These are phyloP conservation scores for Schizophyllum commune DNA, from an alignment of 1,284 basidiomycete species.

Conservation along the genomic window DNA sequence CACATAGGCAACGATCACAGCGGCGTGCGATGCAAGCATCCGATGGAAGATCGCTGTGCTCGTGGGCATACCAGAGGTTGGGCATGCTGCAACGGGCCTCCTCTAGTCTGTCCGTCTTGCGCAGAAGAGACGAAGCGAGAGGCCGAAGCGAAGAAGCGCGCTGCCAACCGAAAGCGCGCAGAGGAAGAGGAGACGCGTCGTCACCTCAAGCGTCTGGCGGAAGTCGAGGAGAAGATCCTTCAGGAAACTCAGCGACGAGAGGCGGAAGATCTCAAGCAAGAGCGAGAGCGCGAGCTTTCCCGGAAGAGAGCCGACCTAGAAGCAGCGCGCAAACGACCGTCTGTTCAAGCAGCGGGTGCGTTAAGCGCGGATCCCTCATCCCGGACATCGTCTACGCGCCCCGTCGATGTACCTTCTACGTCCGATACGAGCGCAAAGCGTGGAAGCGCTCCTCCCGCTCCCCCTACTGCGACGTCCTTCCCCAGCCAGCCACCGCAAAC, in stretches of 20 bases:
- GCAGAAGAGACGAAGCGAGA: conserved; percentile 21
- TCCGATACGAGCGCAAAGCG: no score
- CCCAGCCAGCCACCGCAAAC: no score
- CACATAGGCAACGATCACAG: conserved; percentile 44
- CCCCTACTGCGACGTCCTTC: no score
- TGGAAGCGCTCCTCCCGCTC: no score
- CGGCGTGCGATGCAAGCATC: conserved; percentile 19
- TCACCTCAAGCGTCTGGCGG: conserved; percentile 8
- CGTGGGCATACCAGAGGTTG: conserved; percentile 21
- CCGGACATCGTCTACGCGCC: no score
- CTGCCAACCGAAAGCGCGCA: conserved; percentile 13
- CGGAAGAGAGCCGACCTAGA: conserved; percentile 15
- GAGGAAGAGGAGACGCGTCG: background rate
- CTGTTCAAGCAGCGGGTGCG: background rate
- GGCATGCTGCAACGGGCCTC: conserved; percentile 23
- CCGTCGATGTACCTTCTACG: no score
- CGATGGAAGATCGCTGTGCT: conserved; percentile 13
- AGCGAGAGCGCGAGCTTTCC: conserved; percentile 11
- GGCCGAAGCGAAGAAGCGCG: conserved; percentile 21
- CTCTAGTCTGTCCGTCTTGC: conserved; percentile 25
- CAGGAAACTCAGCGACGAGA: background rate
- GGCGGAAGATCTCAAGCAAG: background rate
- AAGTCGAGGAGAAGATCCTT: conserved; percentile 15
- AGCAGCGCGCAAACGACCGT: conserved; percentile 7
- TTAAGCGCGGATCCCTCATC: no score